Evolutionary conservation across 78 protist species (phyloP).

Genomic region (Polysphondylium violaceum): DNA sequence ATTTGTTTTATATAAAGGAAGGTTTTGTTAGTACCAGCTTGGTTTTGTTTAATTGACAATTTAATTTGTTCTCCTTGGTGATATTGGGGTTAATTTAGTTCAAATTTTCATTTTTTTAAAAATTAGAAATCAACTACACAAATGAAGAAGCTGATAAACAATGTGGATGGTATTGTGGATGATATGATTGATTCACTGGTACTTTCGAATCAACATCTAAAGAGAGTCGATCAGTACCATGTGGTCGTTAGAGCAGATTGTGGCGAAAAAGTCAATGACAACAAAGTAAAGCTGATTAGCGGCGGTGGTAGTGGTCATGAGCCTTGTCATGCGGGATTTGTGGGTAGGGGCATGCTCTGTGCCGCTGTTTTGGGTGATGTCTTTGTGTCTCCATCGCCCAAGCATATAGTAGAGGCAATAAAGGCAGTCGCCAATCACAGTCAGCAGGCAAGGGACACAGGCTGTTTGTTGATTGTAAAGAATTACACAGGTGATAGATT

Average conservation of each 20-base stretch:
- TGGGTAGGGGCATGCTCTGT: slow-evolving; percentile 82
- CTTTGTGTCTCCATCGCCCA: slow-evolving; percentile 74
- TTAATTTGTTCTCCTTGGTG: too few species aligned
- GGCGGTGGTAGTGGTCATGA: slow-evolving; percentile 93
- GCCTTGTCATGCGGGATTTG: slow-evolving; percentile 85
- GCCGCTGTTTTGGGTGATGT: slow-evolving; percentile 87
- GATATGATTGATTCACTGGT: slow-evolving; percentile 54
- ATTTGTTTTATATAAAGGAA: too few species aligned
- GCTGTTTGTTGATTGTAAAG: slow-evolving; percentile 81
- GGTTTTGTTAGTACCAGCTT: too few species aligned
- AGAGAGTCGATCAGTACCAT: background rate
- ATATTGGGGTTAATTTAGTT: too few species aligned
- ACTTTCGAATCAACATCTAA: slow-evolving; percentile 8
- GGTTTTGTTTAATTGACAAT: too few species aligned
- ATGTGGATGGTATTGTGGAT: slow-evolving; percentile 34
- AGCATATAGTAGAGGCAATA: slow-evolving; percentile 68
- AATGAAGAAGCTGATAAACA: slow-evolving; percentile 82
- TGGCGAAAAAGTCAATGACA: background rate
- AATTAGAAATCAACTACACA: too few species aligned
- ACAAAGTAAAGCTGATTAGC: slow-evolving; percentile 16
- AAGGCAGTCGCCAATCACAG: slow-evolving; percentile 37
- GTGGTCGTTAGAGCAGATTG: slow-evolving; percentile 45
- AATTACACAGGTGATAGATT: slow-evolving; percentile 90
- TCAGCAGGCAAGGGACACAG: slow-evolving; percentile 10
- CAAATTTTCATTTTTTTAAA: too few species aligned